Evolutionary conservation across 2,329 filamentous ascomycete genomes (phyloP), one percentile per base, ranked within the genome.

Genomic region (Epichloe gansuensis): DNA sequence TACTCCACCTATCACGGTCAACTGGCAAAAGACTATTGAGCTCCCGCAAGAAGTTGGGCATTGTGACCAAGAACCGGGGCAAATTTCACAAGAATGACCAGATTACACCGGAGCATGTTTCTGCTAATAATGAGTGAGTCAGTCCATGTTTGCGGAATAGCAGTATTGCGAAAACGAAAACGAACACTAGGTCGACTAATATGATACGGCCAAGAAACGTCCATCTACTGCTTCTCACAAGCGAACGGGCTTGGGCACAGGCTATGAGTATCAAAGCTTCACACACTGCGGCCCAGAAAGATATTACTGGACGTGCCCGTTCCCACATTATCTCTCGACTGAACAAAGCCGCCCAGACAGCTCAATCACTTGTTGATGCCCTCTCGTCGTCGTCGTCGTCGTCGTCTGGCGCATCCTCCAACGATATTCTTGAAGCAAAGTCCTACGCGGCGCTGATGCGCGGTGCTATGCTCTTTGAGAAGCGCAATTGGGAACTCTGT

Each of bases 181-280:
- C 6, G 31, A 34, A 46, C 28, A 7, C 23, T 41, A n/a, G 35
- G 25, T 31, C 21, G 28, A 25, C 35, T 55, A 42, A 53, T 51
- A 25, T 38, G 15, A 7, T 3, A 9, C 25, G 12, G 3, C 31
- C 28, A 39, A 94, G 88, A 68, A 88, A 83, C 69, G 80, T 84
- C 48, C 77, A 86, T 59, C 75, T 96, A n/a, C 75, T 91, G 35
- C 77, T 98, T 53, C 81, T 96, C 63, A 87, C 83, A 41, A 83
- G 91, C 55, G 93, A 98, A 72, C 81, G 93, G 58, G 88, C 91
- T 50, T 97, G 90, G 88, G 91, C 93, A 39, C 85, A 95, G 68
- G 91, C 91, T 54, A 94, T 97, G 90, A 83, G 86, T 65, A 89
- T 96, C 78, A 96, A 95, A 70, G 80, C 88, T 4, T 75, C 81